Conservation (phyloP, 2,329 filamentous ascomycete species). For the Acrodontium crateriforme region DNA sequence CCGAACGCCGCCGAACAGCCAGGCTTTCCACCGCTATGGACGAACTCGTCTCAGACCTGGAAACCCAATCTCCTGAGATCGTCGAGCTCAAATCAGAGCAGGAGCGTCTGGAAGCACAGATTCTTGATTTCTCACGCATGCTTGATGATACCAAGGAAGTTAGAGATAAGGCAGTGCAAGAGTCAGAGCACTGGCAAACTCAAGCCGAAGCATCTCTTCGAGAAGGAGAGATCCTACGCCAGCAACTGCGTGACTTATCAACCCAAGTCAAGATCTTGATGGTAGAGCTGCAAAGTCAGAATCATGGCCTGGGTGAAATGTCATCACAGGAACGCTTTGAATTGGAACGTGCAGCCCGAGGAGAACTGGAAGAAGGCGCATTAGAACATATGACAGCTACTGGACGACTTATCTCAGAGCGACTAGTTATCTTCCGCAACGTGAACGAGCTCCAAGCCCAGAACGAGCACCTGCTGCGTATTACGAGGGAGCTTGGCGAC, state of each 20-base stretch:
- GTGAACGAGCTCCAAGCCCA: slow-evolving; percentile 74
- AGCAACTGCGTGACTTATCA: slow-evolving; percentile 78
- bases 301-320: slow-evolving; percentile 62
- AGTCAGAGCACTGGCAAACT: slow-evolving; percentile 64
- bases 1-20: slow-evolving; percentile 59
- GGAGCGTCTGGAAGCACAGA: slow-evolving; percentile 63
- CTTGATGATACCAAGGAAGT: slow-evolving; percentile 72
- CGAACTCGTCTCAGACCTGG: slow-evolving; percentile 71
- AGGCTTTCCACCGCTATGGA: slow-evolving; percentile 66
- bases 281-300: slow-evolving; percentile 69
- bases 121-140: slow-evolving; percentile 62
- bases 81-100: slow-evolving; percentile 74
- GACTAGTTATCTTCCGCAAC: slow-evolving; percentile 79
- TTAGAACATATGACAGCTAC: slow-evolving; percentile 69
- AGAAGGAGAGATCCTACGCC: slow-evolving; percentile 66
- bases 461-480: slow-evolving; percentile 69
- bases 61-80: slow-evolving; percentile 76
- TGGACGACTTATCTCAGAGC: slow-evolving; percentile 75
- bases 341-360: slow-evolving; percentile 62
- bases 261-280: slow-evolving; percentile 82
- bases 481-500: slow-evolving; percentile 72
- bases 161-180: slow-evolving; percentile 64
- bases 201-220: slow-evolving; percentile 46
- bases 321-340: slow-evolving; percentile 58
- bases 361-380: slow-evolving; percentile 57